Evolutionary conservation across 306 rosid genomes (phyloP).

Genomic region (Citrullus amarus): DNA sequence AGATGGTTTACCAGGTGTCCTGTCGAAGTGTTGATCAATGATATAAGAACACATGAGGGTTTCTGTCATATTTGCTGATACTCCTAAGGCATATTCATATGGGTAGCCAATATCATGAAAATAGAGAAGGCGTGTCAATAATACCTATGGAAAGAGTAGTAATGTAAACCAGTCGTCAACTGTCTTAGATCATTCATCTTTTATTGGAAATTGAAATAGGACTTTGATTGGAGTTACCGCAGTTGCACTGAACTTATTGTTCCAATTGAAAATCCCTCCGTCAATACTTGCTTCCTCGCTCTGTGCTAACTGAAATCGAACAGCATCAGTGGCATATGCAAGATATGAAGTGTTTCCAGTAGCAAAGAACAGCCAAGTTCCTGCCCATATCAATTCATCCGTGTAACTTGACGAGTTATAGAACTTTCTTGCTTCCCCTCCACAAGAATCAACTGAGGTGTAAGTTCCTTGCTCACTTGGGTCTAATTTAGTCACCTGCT

Average conservation of each 20-base stretch:
- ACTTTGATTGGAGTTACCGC: slow-evolving; percentile 26
- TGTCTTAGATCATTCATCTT: not conserved
- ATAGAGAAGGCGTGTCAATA: slow-evolving; percentile 48
- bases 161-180: not conserved
- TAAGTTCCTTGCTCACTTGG: slow-evolving; percentile 44
- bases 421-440: slow-evolving; percentile 49
- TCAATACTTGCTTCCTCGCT: slow-evolving; percentile 31
- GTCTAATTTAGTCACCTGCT: slow-evolving; percentile 25
- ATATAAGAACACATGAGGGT: slow-evolving; percentile 54
- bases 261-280: slow-evolving; percentile 48
- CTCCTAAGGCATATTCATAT: slow-evolving; percentile 27
- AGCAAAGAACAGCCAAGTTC: slow-evolving; percentile 66
- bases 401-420: slow-evolving; percentile 45
- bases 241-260: slow-evolving; percentile 57
- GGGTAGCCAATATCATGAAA: slow-evolving; percentile 62
- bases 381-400: slow-evolving; percentile 84
- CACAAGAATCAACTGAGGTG: slow-evolving; percentile 40
- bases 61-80: slow-evolving; percentile 36
- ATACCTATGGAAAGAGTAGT: slow-evolving; percentile 25
- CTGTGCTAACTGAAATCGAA: slow-evolving; percentile 25
- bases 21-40: slow-evolving; percentile 23
- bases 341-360: slow-evolving; percentile 39
- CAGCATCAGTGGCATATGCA: slow-evolving; percentile 29
- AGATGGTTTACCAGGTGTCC: slow-evolving; percentile 38
- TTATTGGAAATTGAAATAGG: not conserved